Evolutionary conservation across 352 stramenopile genomes (phyloP).

Genomic region (Phytophthora colocasiae): DNA sequence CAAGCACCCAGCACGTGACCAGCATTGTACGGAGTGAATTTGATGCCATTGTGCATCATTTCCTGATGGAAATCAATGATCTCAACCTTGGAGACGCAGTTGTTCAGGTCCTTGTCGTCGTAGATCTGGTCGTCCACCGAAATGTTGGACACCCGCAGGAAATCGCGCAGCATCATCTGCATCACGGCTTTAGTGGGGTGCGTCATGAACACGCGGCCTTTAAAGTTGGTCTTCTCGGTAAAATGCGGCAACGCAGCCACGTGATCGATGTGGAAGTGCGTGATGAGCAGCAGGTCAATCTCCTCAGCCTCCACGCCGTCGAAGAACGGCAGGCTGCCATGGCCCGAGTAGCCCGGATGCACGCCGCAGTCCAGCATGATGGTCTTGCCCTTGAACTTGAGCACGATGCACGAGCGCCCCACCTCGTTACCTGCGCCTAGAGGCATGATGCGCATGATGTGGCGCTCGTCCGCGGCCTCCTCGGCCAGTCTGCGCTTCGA

Average conservation of each 20-base stretch:
- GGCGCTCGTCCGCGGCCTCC: constrained; percentile 81
- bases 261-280: constrained; percentile 99
- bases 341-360: constrained; percentile 94
- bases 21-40: constrained; percentile 99
- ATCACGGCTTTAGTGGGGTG: constrained; percentile 99
- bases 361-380: constrained; percentile 96
- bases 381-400: constrained; percentile 99
- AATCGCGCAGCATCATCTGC: constrained; percentile 98
- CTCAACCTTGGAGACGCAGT: constrained; percentile 98
- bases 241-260: constrained; percentile 99
- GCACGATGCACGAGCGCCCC: constrained; percentile 98
- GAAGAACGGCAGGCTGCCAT: constrained; percentile 98
- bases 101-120: constrained; percentile 95
- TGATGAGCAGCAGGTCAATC: constrained; percentile 98
- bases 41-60: constrained; percentile 97
- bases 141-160: constrained; percentile 95
- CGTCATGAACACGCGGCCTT: constrained; percentile 99
- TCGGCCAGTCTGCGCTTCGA: constrained; percentile 80
- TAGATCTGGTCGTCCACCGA: constrained; percentile 94
- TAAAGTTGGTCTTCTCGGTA: constrained; percentile 99
- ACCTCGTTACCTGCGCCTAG: constrained; percentile 99
- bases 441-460: constrained; percentile 94
- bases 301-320: constrained; percentile 95
- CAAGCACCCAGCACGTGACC: constrained; percentile 99
- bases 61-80: constrained; percentile 99